These are phyloP conservation scores for Mycena floridula DNA, from an alignment of 768 basidiomycete genomes.

Conservation along the genomic window DNA sequence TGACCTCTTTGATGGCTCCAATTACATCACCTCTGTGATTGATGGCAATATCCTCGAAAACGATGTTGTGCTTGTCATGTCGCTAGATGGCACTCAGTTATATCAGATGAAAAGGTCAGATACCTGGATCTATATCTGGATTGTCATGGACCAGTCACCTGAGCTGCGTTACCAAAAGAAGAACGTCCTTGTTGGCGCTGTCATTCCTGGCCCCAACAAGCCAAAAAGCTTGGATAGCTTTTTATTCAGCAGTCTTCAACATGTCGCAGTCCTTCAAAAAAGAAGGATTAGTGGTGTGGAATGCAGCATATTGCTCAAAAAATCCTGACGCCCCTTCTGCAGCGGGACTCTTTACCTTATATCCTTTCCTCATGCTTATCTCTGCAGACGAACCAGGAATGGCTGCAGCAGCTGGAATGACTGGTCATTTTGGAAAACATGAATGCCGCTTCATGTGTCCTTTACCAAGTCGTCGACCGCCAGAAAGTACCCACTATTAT, in stretches of 20 bases:
- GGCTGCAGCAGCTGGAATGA: too few species aligned
- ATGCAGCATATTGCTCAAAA: too few species aligned
- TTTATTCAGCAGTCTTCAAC: conserved; percentile 14
- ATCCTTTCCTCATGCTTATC: conserved; percentile 1
- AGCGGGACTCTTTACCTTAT: not conserved
- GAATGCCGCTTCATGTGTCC: conserved; percentile 9
- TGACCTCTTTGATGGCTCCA: conserved; percentile 23
- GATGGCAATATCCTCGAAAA: conserved; percentile 14
- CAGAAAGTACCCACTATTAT: conserved; percentile 11
- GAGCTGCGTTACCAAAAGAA: conserved; percentile 22
- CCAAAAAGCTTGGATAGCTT: conserved; percentile 16
- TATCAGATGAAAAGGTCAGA: conserved; percentile 28
- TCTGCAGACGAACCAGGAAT: conserved; percentile 8
- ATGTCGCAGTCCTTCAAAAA: conserved; percentile 13
- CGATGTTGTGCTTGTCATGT: conserved; percentile 24
- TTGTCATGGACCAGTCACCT: conserved; percentile 22
- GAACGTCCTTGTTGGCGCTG: conserved; percentile 7
- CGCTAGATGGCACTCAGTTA: conserved; percentile 33
- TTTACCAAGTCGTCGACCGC: conserved; percentile 10
- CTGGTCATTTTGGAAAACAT: conserved; percentile 9
- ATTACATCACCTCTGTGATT: conserved; percentile 17
- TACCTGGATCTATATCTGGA: too few species aligned
- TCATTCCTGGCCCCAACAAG: conserved; percentile 17
- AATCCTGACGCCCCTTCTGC: too few species aligned
- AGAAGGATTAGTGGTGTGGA: too few species aligned